Conservation (phyloP, 179 eudicot genomes). For the Beta corolliflora region DNA sequence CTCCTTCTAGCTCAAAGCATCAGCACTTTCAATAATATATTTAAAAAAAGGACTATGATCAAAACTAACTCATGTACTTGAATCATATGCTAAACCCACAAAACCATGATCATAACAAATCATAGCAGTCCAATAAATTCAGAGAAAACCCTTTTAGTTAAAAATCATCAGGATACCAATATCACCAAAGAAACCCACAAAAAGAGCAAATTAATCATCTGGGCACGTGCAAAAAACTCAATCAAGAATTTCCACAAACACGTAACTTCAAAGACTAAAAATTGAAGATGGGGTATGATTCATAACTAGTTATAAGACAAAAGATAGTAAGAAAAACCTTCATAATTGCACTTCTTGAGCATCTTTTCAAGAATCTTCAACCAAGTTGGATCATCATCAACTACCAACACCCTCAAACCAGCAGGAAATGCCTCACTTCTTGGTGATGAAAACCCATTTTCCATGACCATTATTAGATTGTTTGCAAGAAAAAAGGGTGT, state of each 20-base stretch:
- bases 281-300: too few species aligned
- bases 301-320: neutral
- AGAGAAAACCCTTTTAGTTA: constrained; percentile 7
- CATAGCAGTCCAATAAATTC: neutral
- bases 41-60: neutral
- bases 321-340: constrained; percentile 46
- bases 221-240: constrained; percentile 7
- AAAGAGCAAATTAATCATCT: constrained; percentile 1
- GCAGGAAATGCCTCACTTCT: constrained; percentile 68
- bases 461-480: constrained; percentile 33
- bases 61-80: neutral
- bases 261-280: neutral
- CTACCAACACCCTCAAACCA: constrained; percentile 85
- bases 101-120: constrained; percentile 2
- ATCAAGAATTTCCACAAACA: constrained; percentile 11
- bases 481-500: neutral
- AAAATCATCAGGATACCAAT: neutral
- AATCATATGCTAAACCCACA: neutral
- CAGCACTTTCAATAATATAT: neutral
- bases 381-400: constrained; percentile 90
- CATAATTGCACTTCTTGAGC: constrained; percentile 89
- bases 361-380: constrained; percentile 83
- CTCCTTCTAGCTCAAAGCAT: neutral
- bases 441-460: constrained; percentile 66
- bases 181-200: neutral